Base-by-base conservation (phyloP, 1,284 basidiomycete species). In the Puccinia horiana region DNA sequence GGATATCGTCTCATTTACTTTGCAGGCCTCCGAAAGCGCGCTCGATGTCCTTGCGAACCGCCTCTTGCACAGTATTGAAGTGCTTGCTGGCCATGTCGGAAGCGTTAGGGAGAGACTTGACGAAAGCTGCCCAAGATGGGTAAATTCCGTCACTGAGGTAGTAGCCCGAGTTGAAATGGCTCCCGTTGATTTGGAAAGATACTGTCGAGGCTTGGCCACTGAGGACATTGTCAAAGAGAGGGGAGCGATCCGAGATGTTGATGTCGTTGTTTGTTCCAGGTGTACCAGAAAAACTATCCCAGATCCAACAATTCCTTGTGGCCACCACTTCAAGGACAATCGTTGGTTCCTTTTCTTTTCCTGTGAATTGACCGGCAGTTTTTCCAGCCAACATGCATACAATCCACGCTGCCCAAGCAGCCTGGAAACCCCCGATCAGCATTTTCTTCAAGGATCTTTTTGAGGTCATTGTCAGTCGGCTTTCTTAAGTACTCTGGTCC, bases 81-180 rank as follows among this genome's bases (percentile, higher is more conserved):
- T 67, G 8, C 6, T 37, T 40, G 23, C 4, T 37, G 32, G 3
- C 63, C 29, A 40, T 29, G 26, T 67, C 63, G 2, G 35, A 67
- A 20, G 23, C 32, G 18, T 67, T 67, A 12, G 35, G 63, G 40
- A 67, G 9, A 6, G 61, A 63, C 20, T 63, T 63, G 61, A 63
- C 20, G 26, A 63, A 63, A 6, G 35, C 26, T 16, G 9, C 26
- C 61, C 14, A 63, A 5, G 5, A 32, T 29, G 61, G 61, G 29
- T 63, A 75, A 26, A 75, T 75, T 58, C 63, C 47, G 37, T 75
- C 35, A 20, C 26, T 9, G 52, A 75, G 47, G 73, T 75, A 75
- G 35, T 40, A 75, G 26, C 73, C 52, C 6, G 29, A 42, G 29
- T 75, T 32, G 18, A 29, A 58, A 26, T 42, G 18, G 32, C 20